Base-by-base conservation (phyloP, 495 filamentous ascomycete species). In the Lasiosphaeria ovina region DNA sequence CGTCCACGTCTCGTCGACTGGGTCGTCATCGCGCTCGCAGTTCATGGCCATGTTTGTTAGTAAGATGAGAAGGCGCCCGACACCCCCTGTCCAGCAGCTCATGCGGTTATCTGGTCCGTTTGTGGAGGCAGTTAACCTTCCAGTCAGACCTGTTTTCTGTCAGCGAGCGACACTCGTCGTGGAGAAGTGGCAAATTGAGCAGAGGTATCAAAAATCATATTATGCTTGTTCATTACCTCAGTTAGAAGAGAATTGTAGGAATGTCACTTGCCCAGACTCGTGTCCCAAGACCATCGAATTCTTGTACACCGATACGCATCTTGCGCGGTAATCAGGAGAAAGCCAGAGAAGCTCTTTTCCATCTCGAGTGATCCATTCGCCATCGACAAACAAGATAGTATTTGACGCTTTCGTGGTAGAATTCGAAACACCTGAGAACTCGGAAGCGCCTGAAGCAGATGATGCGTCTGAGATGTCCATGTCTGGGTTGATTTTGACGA, bases 1-100 rank as follows among this genome's bases (percentile, higher is more conserved):
- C 45, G 45, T 49, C 45, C 45, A 49, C 45, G 17, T 49, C 45
- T 49, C n/a, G n/a, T n/a, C n/a, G n/a, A n/a, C n/a, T n/a, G n/a
- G n/a, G n/a, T n/a, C n/a, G n/a, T n/a, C n/a, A n/a, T n/a, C n/a
- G n/a, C n/a, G n/a, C n/a, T n/a, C n/a, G n/a, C n/a, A n/a, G n/a
- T n/a, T n/a, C n/a, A n/a, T n/a, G n/a, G n/a, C n/a, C n/a, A n/a
- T n/a, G n/a, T n/a, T n/a, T n/a, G n/a, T n/a, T n/a, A n/a, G n/a
- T n/a, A n/a, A n/a, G n/a, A n/a, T n/a, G n/a, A n/a, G n/a, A n/a
- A n/a, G n/a, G n/a, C n/a, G n/a, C n/a, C n/a, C n/a, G n/a, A n/a
- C n/a, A n/a, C n/a, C n/a, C n/a, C n/a, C n/a, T n/a, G n/a, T n/a
- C n/a, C n/a, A n/a, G n/a, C n/a, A n/a, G n/a, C n/a, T n/a, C n/a